Evolutionary conservation across 2,329 filamentous ascomycete species (phyloP), one percentile per base, ranked within the genome.

Genomic region (Lachnellula arida): DNA sequence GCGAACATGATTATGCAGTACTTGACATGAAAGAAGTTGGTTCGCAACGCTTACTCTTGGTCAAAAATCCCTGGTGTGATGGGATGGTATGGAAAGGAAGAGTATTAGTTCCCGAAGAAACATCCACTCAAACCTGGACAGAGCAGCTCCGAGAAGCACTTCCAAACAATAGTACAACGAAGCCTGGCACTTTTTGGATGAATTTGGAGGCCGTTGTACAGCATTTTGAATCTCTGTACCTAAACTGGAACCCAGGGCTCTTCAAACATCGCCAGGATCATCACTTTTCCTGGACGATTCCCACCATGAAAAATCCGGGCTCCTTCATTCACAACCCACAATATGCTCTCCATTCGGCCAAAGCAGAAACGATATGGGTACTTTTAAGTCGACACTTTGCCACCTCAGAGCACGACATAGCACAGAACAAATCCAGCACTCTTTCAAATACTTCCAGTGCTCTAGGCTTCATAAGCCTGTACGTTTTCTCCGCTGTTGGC

Each of bases 11-110:
- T 70, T 99, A 99, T 70, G 92, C 91, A 2, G 85, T 99, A 3
- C 77, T 97, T 51, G 86, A 94, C 57, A 78, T 99, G 70, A 82
- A 80, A 63, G 85, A 89, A 58, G 76, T 77, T 2, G 77, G 79
- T 4, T 81, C 81, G 1, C 81, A 81, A 59, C 82, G 85, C 23
- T 79, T 87, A 51, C 76, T 97, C 51, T 78, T 97, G 0, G 81
- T 99, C 61, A 99, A 99, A 73, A 99, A 99, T 67, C 94, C 94
- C 2, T 99, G 94, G 94, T 88, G 88, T 51, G 86, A 92, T 67
- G 91, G 90, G 3, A 84, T 86, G 44, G 81, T 85, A 6, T 91
- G 87, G 87, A 85, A 81, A 60, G 86, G 84, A 2, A 46, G 35
- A 12, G 46, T 46, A 35, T 35, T 52, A 4, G 44, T 54, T 19